Conservation (phyloP, 2,329 filamentous ascomycete genomes). For the Aspergillus fumigatiaffinis region DNA sequence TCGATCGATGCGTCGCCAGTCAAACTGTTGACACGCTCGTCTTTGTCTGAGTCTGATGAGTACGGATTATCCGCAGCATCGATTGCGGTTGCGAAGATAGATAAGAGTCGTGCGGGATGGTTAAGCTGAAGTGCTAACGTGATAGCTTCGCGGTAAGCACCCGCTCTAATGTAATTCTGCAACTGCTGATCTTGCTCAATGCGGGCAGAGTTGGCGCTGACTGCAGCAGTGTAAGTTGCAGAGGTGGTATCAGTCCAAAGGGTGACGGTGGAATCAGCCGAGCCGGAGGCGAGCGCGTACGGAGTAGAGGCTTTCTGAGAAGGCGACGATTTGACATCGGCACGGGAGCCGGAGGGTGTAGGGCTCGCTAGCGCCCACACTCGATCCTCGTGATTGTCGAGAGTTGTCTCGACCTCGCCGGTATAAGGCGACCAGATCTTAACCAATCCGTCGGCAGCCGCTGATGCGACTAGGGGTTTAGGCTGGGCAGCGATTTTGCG, state of each 20-base stretch:
- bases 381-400: slow-evolving; percentile 95
- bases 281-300: slow-evolving; percentile 79
- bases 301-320: slow-evolving; percentile 35
- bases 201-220: slow-evolving; percentile 69
- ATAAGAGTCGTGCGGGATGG: slow-evolving; percentile 81
- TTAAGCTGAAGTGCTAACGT: slow-evolving; percentile 88
- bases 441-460: slow-evolving; percentile 88
- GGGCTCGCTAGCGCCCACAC: slow-evolving; percentile 85
- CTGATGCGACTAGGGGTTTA: slow-evolving; percentile 62
- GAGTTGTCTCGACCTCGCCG: slow-evolving; percentile 79
- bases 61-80: slow-evolving; percentile 62
- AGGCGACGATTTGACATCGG: slow-evolving; percentile 26
- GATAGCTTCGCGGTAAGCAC: slow-evolving; percentile 89
- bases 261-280: slow-evolving; percentile 85
- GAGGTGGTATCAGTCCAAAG: slow-evolving; percentile 94
- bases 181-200: slow-evolving; percentile 94
- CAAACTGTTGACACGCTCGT: slow-evolving; percentile 31
- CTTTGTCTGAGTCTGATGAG: slow-evolving; percentile 30
- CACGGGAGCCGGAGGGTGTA: slow-evolving; percentile 35
- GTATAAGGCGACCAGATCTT: slow-evolving; percentile 91
- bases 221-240: slow-evolving; percentile 70
- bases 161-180: slow-evolving; percentile 83
- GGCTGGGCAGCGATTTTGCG: slow-evolving; percentile 30
- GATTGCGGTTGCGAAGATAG: slow-evolving; percentile 77
- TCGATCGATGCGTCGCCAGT: slow-evolving; percentile 62